phyloP scores from a whole-genome alignment of 1,139 yeast genomes.

The Hemisphaericaspora xylanilytica region DNA sequence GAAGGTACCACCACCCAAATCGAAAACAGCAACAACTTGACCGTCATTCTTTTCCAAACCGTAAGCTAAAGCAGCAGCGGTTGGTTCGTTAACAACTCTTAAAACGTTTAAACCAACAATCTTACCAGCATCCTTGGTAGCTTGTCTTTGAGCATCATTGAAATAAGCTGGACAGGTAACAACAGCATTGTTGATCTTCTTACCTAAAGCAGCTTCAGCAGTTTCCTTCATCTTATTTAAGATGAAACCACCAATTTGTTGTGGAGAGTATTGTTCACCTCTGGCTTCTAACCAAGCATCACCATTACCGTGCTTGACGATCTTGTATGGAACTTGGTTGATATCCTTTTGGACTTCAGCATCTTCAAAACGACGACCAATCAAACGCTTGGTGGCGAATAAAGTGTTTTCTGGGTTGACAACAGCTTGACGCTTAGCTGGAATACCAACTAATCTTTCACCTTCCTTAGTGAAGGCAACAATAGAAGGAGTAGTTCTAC shows the following conservation, averaged over 20 bases:
- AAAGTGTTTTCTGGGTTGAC: slow-evolving; percentile 97
- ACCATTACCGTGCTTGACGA: slow-evolving; percentile 92
- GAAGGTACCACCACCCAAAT: slow-evolving; percentile 88
- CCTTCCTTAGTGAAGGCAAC: slow-evolving; percentile 95
- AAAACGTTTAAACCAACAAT: slow-evolving; percentile 94
- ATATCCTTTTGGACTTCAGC: slow-evolving; percentile 95
- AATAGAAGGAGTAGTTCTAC: slow-evolving; percentile 97
- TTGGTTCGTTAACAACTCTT: slow-evolving; percentile 98
- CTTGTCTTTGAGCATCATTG: slow-evolving; percentile 98
- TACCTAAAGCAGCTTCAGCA: slow-evolving; percentile 89
- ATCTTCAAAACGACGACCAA: slow-evolving; percentile 98
- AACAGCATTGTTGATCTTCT: slow-evolving; percentile 80
- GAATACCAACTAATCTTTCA: slow-evolving; percentile 92
- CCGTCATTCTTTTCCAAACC: slow-evolving; percentile 86
- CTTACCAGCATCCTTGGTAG: slow-evolving; percentile 98
- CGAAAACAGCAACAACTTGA: slow-evolving; percentile 77
- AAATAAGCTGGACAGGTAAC: slow-evolving; percentile 98
- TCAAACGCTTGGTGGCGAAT: slow-evolving; percentile 97
- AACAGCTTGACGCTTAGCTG: slow-evolving; percentile 99
- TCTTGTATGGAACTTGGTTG: slow-evolving; percentile 95
- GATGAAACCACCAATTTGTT: slow-evolving; percentile 96
- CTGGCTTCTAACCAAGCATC: slow-evolving; percentile 99
- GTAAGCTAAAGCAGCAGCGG: slow-evolving; percentile 98
- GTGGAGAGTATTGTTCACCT: slow-evolving; percentile 88
- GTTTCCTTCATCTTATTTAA: slow-evolving; percentile 97